Conservation (phyloP, 2,329 filamentous ascomycete species). For the Colletotrichum filicis region DNA sequence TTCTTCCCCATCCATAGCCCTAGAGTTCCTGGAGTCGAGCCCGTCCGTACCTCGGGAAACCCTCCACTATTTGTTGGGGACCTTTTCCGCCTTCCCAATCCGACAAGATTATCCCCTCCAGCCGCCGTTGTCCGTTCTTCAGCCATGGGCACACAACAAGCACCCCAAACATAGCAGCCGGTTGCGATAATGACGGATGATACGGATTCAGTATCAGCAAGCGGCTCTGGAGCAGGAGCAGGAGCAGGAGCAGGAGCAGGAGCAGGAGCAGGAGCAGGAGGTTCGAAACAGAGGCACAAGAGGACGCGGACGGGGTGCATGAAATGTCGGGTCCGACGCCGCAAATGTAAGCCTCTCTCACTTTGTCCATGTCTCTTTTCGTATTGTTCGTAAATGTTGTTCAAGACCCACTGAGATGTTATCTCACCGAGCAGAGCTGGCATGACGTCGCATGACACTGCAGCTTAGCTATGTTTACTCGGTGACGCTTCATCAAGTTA, state of each 20-base stretch:
- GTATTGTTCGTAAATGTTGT: not conserved
- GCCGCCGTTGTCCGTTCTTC: not conserved
- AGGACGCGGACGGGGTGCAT: conserved; percentile 57
- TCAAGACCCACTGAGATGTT: not conserved
- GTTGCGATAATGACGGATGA: conserved; percentile 28
- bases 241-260: not conserved
- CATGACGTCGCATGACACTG: not conserved
- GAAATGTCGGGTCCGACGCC: conserved; percentile 58
- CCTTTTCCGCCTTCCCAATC: conserved; percentile 32
- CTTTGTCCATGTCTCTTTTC: not conserved
- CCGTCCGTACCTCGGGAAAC: conserved; percentile 12
- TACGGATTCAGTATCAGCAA: conserved; percentile 18
- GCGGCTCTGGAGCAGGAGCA: not conserved
- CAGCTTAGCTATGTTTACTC: not conserved
- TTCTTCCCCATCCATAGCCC: not conserved
- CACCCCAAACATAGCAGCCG: not conserved
- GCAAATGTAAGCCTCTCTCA: conserved; percentile 54
- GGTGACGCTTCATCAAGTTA: not conserved
- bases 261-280: not conserved
- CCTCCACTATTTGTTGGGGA: conserved; percentile 24
- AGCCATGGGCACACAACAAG: conserved; percentile 6
- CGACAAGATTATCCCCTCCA: conserved; percentile 32
- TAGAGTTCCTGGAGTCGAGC: not conserved
- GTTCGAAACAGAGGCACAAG: conserved; percentile 34
- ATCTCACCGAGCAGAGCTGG: not conserved